Conservation (phyloP, 176 grass and related monocot species). For the Raddia guianensis region DNA sequence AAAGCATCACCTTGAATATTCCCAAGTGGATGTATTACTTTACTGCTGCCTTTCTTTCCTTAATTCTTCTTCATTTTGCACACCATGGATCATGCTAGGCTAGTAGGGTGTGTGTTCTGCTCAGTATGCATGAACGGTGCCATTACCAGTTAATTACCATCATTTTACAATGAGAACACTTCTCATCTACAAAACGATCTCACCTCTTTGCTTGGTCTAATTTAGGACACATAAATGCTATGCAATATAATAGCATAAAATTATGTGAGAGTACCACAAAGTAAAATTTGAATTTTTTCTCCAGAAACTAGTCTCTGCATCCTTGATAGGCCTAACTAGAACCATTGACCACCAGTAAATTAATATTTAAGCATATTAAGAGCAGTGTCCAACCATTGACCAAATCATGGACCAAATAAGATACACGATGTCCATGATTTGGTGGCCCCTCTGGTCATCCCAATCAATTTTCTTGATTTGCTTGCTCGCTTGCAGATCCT, state of each 20-base stretch:
- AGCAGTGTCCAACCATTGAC: too few species aligned
- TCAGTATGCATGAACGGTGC: too few species aligned
- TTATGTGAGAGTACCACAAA: background rate
- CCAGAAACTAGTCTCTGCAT: background rate
- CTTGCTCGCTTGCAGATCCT: slow-evolving; percentile 14
- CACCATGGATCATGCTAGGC: too few species aligned
- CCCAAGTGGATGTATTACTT: background rate
- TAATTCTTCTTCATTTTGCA: background rate
- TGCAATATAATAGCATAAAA: background rate
- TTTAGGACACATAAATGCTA: background rate
- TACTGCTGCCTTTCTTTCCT: too few species aligned
- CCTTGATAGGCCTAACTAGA: background rate
- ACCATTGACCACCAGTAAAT: background rate
- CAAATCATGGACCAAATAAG: too few species aligned
- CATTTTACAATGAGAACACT: background rate
- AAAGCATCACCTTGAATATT: background rate
- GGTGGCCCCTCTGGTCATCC: slow-evolving; percentile 12
- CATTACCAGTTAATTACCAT: background rate
- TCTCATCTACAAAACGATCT: background rate
- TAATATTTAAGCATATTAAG: slow-evolving; percentile 3
- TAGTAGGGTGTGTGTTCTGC: too few species aligned
- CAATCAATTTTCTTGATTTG: slow-evolving; percentile 18
- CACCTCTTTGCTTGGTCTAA: background rate
- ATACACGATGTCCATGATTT: background rate
- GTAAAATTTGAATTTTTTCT: background rate